phyloP scores from a whole-genome alignment of 306 rosid species.

The Medicago arabica region DNA sequence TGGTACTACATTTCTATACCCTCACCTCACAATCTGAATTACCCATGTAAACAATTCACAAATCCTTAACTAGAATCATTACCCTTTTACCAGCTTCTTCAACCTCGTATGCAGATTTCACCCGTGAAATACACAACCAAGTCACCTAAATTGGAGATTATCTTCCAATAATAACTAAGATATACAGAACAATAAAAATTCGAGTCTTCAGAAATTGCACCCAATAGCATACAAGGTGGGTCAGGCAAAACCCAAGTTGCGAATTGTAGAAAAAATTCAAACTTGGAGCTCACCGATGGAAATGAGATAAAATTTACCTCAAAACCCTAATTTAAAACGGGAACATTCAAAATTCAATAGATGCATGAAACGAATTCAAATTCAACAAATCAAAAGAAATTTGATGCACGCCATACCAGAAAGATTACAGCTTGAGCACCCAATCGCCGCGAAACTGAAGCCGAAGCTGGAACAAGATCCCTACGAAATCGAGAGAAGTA shows the following conservation, averaged over 20 bases:
- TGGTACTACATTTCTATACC: conserved; percentile 45
- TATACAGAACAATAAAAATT: not conserved
- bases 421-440: conserved; percentile 11
- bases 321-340: conserved; percentile 38
- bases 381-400: not conserved
- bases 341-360: conserved; percentile 19
- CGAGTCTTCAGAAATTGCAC: conserved; percentile 10
- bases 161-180: not conserved
- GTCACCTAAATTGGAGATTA: conserved; percentile 5
- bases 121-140: conserved; percentile 35
- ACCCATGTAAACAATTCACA: conserved; percentile 13
- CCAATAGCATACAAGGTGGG: not conserved
- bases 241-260: not conserved
- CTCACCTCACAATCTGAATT: conserved; percentile 47
- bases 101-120: conserved; percentile 32
- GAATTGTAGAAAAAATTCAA: not conserved
- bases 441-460: conserved; percentile 36
- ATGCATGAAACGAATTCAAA: not conserved
- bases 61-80: not conserved
- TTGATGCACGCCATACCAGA: conserved; percentile 44
- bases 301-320: conserved; percentile 28
- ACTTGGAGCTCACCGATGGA: conserved; percentile 25
- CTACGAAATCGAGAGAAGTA: conserved; percentile 2
- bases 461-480: conserved; percentile 29
- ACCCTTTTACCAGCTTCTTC: conserved; percentile 30